A percentile compares a stretch with the other conserved stretches of the same genome.
These are phyloP conservation scores for Pseudocercospora musae DNA, from an alignment of 2,329 filamentous ascomycete genomes.

Conservation along the genomic window DNA sequence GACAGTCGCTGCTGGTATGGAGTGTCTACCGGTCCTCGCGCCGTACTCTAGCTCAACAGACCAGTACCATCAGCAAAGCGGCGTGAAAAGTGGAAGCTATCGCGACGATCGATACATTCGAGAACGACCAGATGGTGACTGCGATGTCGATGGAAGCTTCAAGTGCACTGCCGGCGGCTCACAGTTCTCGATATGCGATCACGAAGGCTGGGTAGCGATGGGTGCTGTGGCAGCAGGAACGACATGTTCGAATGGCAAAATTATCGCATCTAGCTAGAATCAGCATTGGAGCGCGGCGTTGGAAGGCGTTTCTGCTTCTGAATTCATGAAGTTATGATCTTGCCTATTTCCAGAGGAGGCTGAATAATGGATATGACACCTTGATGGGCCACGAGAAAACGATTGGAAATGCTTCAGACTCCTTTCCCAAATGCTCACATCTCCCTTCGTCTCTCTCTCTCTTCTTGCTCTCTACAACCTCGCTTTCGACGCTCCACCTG, in stretches of 20 bases:
- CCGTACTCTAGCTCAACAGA: conserved; percentile 23
- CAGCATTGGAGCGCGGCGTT: conserved; percentile 2
- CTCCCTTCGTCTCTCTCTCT: not conserved
- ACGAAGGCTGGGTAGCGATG: conserved; percentile 35
- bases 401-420: not conserved
- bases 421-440: not conserved
- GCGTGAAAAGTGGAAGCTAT: conserved; percentile 28
- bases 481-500: not conserved
- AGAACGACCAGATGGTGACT: conserved; percentile 22
- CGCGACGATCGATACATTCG: conserved; percentile 35
- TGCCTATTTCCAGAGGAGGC: not conserved
- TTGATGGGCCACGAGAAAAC: not conserved
- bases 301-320: not conserved
- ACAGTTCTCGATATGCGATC: conserved; percentile 34
- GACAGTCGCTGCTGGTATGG: conserved; percentile 37
- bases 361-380: not conserved
- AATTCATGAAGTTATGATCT: not conserved
- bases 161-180: conserved; percentile 28
- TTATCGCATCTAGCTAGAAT: conserved; percentile 20
- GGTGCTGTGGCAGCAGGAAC: conserved; percentile 32
- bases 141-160: conserved; percentile 23
- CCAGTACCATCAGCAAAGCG: conserved; percentile 28
- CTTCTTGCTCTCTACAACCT: not conserved
- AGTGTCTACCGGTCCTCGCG: conserved; percentile 35
- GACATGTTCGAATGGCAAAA: conserved; percentile 28